Evolutionary conservation across 306 rosid genomes (phyloP).

Genomic region (Trifolium repens): DNA sequence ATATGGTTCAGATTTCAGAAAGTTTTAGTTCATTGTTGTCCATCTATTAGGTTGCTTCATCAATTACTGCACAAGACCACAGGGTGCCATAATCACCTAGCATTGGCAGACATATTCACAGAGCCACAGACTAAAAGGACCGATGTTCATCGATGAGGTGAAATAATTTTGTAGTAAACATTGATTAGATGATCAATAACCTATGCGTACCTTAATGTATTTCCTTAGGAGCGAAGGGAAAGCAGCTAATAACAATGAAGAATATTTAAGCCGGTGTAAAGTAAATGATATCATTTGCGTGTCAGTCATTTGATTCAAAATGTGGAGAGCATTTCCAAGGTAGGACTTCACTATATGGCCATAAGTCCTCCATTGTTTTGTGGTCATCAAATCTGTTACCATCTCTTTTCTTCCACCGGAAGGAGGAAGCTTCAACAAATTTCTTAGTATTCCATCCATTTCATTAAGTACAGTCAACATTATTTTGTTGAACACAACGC

Average conservation of each 20-base stretch:
- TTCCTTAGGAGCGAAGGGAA: slow-evolving; percentile 87
- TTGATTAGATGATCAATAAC: slow-evolving; percentile 19
- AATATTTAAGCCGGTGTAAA: slow-evolving; percentile 72
- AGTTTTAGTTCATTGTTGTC: slow-evolving; percentile 8
- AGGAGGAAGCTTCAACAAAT: slow-evolving; percentile 75
- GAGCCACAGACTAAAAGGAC: slow-evolving; percentile 20
- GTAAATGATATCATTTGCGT: slow-evolving; percentile 89
- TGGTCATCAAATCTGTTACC: slow-evolving; percentile 63
- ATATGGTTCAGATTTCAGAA: neutral
- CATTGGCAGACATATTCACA: slow-evolving; percentile 29
- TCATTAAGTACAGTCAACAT: slow-evolving; percentile 82
- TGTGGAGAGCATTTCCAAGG: slow-evolving; percentile 89
- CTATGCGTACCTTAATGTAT: slow-evolving; percentile 74
- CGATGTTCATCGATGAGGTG: neutral
- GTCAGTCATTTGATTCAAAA: slow-evolving; percentile 98
- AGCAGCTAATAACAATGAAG: slow-evolving; percentile 83
- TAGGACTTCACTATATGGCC: slow-evolving; percentile 83
- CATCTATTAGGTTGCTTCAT: slow-evolving; percentile 15
- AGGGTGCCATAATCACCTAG: slow-evolving; percentile 32
- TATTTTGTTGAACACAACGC: slow-evolving; percentile 84
- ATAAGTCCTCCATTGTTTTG: slow-evolving; percentile 76
- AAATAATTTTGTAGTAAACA: slow-evolving; percentile 12
- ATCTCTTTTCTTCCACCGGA: slow-evolving; percentile 86
- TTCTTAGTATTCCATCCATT: slow-evolving; percentile 89
- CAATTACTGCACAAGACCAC: slow-evolving; percentile 1